Base-by-base conservation (phyloP, 257 asterid species). In the Penstemon eatonii region DNA sequence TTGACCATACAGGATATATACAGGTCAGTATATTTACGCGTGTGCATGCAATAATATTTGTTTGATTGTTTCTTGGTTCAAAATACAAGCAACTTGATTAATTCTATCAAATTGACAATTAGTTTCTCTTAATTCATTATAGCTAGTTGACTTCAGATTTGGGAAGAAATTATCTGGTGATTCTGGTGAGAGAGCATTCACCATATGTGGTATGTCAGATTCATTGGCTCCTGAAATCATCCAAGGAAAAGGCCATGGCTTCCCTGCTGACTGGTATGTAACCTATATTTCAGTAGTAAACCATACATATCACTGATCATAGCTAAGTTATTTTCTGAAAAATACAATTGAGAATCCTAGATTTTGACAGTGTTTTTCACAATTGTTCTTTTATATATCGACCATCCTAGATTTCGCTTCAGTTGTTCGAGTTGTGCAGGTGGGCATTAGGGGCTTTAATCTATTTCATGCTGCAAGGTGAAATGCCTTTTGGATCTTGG, bases 401-500 rank as follows among this genome's bases (percentile, higher is more conserved):
- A 55, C 46, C 53, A 55, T 67, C 65, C 69, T 68, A 69, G 49
- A 41, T 65, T 52, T 76, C 33, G 43, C 55, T 77, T 75, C 5
- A 56, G 40, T 58, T 45, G 39, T 36, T 65, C 52, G 63, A 61
- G 56, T 67, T 70, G 72, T 65, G 68, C 80, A 92, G 98, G 95
- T 90, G 97, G 98, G 98, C 94, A 3, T 68, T 90, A 76, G 97
- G 98, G 76, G 72, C 90, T 65, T 82, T 88, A 85, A 86, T 92
- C 79, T 92, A 86, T 84, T 90, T 88, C 90, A 86, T 93, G 98
- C 87, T 93, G 70, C 83, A 83, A 71, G 95, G 92, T 64, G 98
- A 93, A 85, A 88, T 88, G 97, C 97, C 98, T 69, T 92, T 90
- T 68, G 97, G 97, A 60, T 90, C 95, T 47, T 90, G 98, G 98